A percentile compares a stretch with the other conserved stretches of the same genome.
Conservation (phyloP, 1,139 yeast genomes). For the Entelexis sorbosivorans region DNA sequence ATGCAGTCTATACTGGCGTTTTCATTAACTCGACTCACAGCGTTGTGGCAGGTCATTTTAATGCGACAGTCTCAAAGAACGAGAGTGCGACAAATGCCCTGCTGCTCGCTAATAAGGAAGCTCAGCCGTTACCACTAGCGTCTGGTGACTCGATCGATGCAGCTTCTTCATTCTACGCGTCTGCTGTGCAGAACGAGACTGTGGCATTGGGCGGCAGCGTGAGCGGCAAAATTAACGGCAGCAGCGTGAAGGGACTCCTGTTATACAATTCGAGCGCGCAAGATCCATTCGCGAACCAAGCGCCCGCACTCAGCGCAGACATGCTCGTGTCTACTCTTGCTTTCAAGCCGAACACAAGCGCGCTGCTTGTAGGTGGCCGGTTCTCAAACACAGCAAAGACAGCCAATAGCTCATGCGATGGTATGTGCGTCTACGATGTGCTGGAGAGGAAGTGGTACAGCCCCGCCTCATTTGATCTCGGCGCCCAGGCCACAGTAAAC, state of each 20-base stretch:
- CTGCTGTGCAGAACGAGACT: constrained; percentile 38
- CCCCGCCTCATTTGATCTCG: neutral
- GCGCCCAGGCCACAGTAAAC: constrained; percentile 2
- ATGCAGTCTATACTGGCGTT: constrained; percentile 11
- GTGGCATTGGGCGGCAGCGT: constrained; percentile 50
- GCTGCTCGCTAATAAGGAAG: constrained; percentile 9
- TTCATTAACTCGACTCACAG: constrained; percentile 14
- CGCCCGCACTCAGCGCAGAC: constrained; percentile 12
- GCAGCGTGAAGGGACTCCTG: constrained; percentile 4
- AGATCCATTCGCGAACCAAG: constrained; percentile 3
- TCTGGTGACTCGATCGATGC: constrained; percentile 19
- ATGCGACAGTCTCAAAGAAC: constrained; percentile 16
- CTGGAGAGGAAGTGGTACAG: constrained; percentile 2
- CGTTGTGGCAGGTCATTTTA: constrained; percentile 20
- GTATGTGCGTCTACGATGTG: constrained; percentile 10
- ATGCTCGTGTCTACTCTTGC: constrained; percentile 41
- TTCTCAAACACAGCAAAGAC: neutral
- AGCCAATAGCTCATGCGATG: constrained; percentile 6
- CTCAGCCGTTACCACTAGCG: constrained; percentile 18
- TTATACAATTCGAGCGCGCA: constrained; percentile 3
- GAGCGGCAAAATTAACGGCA: constrained; percentile 23
- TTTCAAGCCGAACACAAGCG: constrained; percentile 40
- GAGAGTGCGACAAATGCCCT: constrained; percentile 13
- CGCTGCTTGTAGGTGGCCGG: constrained; percentile 50
- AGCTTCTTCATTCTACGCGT: constrained; percentile 27